phyloP scores from a whole-genome alignment of 2,329 filamentous ascomycete genomes.

The Trichocomaceae sp. region DNA sequence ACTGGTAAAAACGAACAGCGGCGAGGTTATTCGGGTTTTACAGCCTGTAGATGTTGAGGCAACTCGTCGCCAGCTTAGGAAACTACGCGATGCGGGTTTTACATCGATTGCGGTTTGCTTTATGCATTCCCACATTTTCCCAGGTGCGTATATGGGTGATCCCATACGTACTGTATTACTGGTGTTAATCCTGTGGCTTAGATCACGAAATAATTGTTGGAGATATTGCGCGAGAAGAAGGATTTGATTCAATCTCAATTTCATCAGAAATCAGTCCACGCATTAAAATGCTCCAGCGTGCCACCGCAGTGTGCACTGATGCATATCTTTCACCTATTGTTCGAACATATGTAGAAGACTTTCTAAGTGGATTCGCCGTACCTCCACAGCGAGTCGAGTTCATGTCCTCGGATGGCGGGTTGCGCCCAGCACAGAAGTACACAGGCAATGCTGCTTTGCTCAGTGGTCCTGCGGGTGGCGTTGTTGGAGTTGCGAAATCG shows the following conservation, averaged over 20 bases:
- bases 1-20: slow-evolving; percentile 48
- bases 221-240: slow-evolving; percentile 65
- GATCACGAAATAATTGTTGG: slow-evolving; percentile 72
- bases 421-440: slow-evolving; percentile 52
- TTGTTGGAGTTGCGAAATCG: slow-evolving; percentile 73
- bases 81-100: slow-evolving; percentile 61
- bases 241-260: slow-evolving; percentile 63
- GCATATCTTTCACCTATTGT: slow-evolving; percentile 72
- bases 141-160: slow-evolving; percentile 25
- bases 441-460: slow-evolving; percentile 76
- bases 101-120: slow-evolving; percentile 74
- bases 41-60: slow-evolving; percentile 49
- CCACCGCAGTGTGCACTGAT: slow-evolving; percentile 67
- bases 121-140: slow-evolving; percentile 84
- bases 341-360: slow-evolving; percentile 28
- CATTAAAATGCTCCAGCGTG: slow-evolving; percentile 69
- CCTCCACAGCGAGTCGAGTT: slow-evolving; percentile 49
- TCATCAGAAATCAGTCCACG: slow-evolving; percentile 74
- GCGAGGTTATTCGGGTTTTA: slow-evolving; percentile 62
- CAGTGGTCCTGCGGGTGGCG: slow-evolving; percentile 80
- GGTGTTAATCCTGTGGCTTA: neutral
- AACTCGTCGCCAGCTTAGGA: slow-evolving; percentile 52
- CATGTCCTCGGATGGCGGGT: slow-evolving; percentile 60
- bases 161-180: no score
- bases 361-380: slow-evolving; percentile 4